Conservation (phyloP, 2,329 filamentous ascomycete genomes). For the Pleurostoma richardsiae region DNA sequence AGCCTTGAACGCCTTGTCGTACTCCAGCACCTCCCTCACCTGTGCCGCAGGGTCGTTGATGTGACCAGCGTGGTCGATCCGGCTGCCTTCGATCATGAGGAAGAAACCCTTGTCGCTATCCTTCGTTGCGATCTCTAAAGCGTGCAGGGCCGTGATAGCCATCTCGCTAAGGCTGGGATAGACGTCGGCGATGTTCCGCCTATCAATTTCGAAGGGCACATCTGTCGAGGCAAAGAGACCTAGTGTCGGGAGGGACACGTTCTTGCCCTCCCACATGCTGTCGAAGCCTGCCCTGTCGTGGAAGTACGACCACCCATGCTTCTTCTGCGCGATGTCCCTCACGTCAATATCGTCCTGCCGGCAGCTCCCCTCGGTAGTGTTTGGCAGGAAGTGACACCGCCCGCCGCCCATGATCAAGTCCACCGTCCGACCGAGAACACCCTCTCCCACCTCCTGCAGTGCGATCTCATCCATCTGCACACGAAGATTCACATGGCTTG, state of each 20-base stretch:
- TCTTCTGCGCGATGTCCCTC: constrained; percentile 64
- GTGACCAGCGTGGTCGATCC: constrained; percentile 93
- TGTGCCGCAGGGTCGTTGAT: constrained; percentile 79
- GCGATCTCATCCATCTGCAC: constrained; percentile 86
- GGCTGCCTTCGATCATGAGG: constrained; percentile 94
- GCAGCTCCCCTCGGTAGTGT: constrained; percentile 75
- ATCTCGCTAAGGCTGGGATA: constrained; percentile 93
- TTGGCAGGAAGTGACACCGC: constrained; percentile 87
- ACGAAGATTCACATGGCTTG: constrained; percentile 76
- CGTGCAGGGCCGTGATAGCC: constrained; percentile 74
- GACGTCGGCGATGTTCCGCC: constrained; percentile 67
- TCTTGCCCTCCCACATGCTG: constrained; percentile 59
- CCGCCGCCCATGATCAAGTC: constrained; percentile 93
- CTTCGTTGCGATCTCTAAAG: constrained; percentile 75
- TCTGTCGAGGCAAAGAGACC: constrained; percentile 80
- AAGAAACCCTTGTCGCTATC: constrained; percentile 92
- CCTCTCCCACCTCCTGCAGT: constrained; percentile 83
- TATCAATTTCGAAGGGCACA: constrained; percentile 91
- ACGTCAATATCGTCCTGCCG: constrained; percentile 75
- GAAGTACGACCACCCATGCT: constrained; percentile 76
- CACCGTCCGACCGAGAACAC: constrained; percentile 79
- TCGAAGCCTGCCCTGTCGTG: constrained; percentile 72
- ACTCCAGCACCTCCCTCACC: constrained; percentile 90
- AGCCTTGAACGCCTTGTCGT: constrained; percentile 77
- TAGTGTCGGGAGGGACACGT: constrained; percentile 72